These are phyloP conservation scores for Cercophora sp. DNA, from an alignment of 495 filamentous ascomycete genomes.

Conservation along the genomic window DNA sequence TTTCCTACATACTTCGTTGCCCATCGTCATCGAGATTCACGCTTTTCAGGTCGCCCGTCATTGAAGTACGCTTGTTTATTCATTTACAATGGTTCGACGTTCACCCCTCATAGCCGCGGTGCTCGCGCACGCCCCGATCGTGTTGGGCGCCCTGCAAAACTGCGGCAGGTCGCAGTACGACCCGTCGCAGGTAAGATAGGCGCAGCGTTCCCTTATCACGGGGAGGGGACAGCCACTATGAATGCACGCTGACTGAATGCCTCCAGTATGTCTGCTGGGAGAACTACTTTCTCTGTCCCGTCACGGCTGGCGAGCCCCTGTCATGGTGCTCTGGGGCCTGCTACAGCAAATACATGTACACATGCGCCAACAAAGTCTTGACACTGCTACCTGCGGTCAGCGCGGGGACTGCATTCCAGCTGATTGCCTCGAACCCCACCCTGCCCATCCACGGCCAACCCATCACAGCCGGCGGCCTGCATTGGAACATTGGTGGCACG, in stretches of 20 bases:
- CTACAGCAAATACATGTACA: conserved; percentile 37
- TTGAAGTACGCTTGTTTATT: too few relatives aligned
- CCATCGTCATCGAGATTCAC: too few relatives aligned
- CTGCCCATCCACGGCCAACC: conserved; percentile 43
- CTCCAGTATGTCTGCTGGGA: conserved; percentile 31
- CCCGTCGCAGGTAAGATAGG: conserved; percentile 22
- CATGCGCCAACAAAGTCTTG: conserved; percentile 31
- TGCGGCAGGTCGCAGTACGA: conserved; percentile 29
- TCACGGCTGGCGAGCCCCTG: conserved; percentile 28
- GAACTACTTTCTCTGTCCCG: conserved; percentile 30
- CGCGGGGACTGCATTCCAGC: conserved; percentile 35
- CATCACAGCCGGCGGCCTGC: conserved; percentile 31
- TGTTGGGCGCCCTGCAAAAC: conserved; percentile 14
- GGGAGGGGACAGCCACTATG: neutral
- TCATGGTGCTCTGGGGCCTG: conserved; percentile 31
- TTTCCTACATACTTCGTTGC: too few relatives aligned
- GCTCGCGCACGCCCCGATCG: conserved; percentile 12
- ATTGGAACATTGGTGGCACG: conserved; percentile 42
- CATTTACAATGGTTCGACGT: neutral
- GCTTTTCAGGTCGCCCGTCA: too few relatives aligned
- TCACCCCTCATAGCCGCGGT: conserved; percentile 15
- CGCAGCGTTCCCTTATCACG: too few relatives aligned
- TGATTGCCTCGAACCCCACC: conserved; percentile 38
- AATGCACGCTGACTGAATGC: neutral
- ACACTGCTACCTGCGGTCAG: conserved; percentile 28